phyloP scores from a whole-genome alignment of 1,284 basidiomycete species.

The Anthracocystis setariae region DNA sequence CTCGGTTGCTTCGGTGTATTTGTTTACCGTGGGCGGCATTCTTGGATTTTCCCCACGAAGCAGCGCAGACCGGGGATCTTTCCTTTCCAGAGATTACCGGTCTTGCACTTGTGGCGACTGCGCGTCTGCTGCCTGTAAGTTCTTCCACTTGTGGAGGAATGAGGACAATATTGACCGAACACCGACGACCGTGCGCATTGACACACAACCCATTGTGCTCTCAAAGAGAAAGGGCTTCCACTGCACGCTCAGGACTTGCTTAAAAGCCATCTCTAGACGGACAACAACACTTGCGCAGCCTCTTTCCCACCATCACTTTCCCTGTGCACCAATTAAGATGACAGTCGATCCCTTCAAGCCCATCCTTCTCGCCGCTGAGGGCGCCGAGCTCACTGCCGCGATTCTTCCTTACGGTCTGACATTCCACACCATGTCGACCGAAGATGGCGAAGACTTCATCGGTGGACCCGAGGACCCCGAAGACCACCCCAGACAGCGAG shows the following conservation, averaged over 20 bases:
- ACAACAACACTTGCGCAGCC: too few species aligned
- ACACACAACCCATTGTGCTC: background rate
- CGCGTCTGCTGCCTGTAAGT: background rate
- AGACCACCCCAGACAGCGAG: conserved; percentile 41
- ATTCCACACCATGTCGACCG: conserved; percentile 50
- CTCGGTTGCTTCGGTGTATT: background rate
- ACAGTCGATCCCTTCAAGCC: conserved; percentile 53
- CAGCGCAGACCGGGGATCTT: conserved; percentile 30
- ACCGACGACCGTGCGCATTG: conserved; percentile 4
- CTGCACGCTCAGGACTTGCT: background rate
- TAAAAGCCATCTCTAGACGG: too few species aligned
- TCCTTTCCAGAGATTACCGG: conserved; percentile 24
- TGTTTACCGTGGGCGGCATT: conserved; percentile 1
- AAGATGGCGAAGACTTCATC: conserved; percentile 55
- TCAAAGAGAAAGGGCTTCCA: too few species aligned
- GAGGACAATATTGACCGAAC: background rate
- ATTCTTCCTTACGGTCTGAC: conserved; percentile 62
- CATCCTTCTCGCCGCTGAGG: conserved; percentile 34
- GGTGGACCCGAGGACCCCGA: conserved; percentile 56
- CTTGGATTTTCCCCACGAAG: background rate
- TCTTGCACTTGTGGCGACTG: background rate
- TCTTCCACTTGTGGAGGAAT: conserved; percentile 7
- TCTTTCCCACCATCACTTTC: too few species aligned
- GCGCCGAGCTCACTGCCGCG: conserved; percentile 35
- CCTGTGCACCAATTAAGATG: too few species aligned